These are phyloP conservation scores for Tephrocybe rancida DNA, from an alignment of 768 basidiomycete genomes.

Conservation along the genomic window DNA sequence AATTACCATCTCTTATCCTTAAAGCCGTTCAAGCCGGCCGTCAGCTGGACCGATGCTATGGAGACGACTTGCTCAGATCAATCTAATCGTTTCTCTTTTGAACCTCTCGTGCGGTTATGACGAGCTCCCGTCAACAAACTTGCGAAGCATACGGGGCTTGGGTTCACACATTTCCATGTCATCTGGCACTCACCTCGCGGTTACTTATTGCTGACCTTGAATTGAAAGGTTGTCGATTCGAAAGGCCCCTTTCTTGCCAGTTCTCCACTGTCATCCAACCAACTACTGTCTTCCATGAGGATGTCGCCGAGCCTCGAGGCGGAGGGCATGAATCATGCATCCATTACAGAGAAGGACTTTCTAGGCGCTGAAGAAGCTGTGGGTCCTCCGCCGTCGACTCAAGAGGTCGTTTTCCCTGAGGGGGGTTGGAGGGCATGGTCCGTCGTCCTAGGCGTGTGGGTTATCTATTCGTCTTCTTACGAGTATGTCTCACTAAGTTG, in stretches of 20 bases:
- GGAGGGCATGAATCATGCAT: background rate
- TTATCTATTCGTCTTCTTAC: background rate
- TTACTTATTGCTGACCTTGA: no score
- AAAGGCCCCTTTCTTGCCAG: no score
- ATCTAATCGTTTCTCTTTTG: background rate
- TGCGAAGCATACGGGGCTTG: no score
- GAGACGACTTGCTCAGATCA: background rate
- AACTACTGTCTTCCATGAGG: background rate
- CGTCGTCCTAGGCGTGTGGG: constrained; percentile 27
- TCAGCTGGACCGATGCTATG: background rate
- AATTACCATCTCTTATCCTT: no score
- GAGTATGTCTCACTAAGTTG: no score
- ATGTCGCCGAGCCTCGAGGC: background rate
- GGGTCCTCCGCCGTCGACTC: background rate
- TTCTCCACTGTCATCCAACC: background rate
- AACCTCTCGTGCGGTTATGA: no score
- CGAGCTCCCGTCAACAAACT: no score
- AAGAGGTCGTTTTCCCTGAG: constrained; percentile 17
- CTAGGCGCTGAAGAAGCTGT: background rate
- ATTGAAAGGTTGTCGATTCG: no score
- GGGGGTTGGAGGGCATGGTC: constrained; percentile 28
- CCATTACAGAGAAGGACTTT: background rate
- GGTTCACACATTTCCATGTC: no score
- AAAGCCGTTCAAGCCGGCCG: no score
- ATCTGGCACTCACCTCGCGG: no score